Evolutionary conservation across 768 basidiomycete species (phyloP), one percentile per base, ranked within the genome.

Genomic region (Tricholoma sp.): DNA sequence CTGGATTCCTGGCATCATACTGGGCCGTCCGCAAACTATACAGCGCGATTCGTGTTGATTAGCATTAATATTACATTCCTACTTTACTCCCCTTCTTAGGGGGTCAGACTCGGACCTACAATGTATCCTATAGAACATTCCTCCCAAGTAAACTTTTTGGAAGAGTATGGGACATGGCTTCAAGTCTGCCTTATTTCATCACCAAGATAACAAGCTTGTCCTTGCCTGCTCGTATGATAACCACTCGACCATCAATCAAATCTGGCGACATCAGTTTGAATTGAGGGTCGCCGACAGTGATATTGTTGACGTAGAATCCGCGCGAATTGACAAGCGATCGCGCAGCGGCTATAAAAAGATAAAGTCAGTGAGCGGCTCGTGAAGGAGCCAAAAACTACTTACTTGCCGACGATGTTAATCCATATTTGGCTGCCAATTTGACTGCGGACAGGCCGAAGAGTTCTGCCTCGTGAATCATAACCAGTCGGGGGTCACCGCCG

Each of bases 11-110:
- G 39, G 89, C 93, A 19, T 84, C 88, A 4, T 95, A 94, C 63
- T 95, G 91, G 86, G 91, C 91, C n/a, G 82, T 97, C 41, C 79
- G 89, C 59, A 82, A 77, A 71, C 71, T 98, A 57, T 98, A 98
- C 69, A 80, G 80, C 57, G 83, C 89, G 29, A 90, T 93, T 60
- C 85, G 91, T 37, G 82, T 92, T 52, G 91, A 94, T 72, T 82
- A 72, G 53, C 9, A 31, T 31, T 29, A 31, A 50, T 50, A 31
- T 50, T 29, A 11, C 24, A 27, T 27, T 47, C 21, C 27, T 49
- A 47, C 12, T 16, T 46, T 16, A 22, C 6, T 12, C 45, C 22
- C 21, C 14, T 47, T 14, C 7, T 14, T 12, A 47, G 24, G 21
- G n/a, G 24, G 24, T 27, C 24, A 47, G 46, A 47, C 22, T 47